phyloP scores from a whole-genome alignment of 148 eudicot genomes.

The Amaranthus cruentus region DNA sequence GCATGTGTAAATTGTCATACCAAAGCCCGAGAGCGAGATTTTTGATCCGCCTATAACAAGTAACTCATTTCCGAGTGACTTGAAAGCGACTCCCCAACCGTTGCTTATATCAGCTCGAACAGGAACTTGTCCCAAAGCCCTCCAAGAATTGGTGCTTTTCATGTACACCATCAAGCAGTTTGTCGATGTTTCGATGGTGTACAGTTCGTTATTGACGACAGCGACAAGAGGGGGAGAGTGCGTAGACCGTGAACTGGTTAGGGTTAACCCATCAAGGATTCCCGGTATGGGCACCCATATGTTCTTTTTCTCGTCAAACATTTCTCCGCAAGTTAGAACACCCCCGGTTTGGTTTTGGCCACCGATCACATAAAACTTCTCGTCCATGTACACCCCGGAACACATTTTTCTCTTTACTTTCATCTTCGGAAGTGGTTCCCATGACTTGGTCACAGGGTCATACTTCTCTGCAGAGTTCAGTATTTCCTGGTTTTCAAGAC shows the following conservation, averaged over 20 bases:
- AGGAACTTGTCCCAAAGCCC: slow-evolving; percentile 53
- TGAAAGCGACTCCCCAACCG: slow-evolving; percentile 94
- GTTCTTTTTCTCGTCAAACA: slow-evolving; percentile 36
- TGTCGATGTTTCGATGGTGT: slow-evolving; percentile 47
- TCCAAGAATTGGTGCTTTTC: slow-evolving; percentile 63
- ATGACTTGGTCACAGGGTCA: slow-evolving; percentile 36
- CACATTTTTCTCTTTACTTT: slow-evolving; percentile 47
- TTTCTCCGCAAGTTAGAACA: slow-evolving; percentile 60
- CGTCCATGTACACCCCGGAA: slow-evolving; percentile 69
- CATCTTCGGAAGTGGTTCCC: slow-evolving; percentile 70
- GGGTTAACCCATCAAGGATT: slow-evolving; percentile 50
- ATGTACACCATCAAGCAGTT: slow-evolving; percentile 60
- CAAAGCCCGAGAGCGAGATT: slow-evolving; percentile 22
- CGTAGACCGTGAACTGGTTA: slow-evolving; percentile 29
- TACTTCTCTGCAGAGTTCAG: slow-evolving; percentile 37
- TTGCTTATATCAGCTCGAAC: slow-evolving; percentile 46
- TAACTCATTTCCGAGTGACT: slow-evolving; percentile 64
- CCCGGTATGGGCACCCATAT: slow-evolving; percentile 52
- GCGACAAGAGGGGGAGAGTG: slow-evolving; percentile 76
- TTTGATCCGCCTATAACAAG: slow-evolving; percentile 58
- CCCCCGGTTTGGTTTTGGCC: slow-evolving; percentile 40
- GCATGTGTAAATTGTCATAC: slow-evolving; percentile 56
- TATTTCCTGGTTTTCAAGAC: slow-evolving; percentile 17
- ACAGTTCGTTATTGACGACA: slow-evolving; percentile 61
- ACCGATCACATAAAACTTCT: slow-evolving; percentile 61